These are phyloP conservation scores for Rhynchospora pubera DNA, from an alignment of 176 grass and related monocot genomes.

Conservation along the genomic window DNA sequence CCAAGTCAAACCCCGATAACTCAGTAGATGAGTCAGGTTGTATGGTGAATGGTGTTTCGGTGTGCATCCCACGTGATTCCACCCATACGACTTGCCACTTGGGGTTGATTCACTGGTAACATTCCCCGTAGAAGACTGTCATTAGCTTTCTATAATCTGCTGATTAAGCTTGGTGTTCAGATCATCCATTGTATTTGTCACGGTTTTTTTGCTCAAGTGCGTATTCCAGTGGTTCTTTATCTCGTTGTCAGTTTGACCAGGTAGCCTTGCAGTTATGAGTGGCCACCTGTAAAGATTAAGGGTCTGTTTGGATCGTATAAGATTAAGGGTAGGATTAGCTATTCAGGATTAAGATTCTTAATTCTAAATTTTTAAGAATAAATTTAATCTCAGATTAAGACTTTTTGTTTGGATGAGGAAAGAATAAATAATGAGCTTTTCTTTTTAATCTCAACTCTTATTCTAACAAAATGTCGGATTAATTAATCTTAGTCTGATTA, in stretches of 20 bases:
- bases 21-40: neutral
- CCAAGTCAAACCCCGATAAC: conserved; percentile 3
- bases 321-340: too few relatives aligned
- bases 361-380: too few relatives aligned
- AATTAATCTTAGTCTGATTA: too few relatives aligned
- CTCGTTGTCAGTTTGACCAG: conserved; percentile 40
- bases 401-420: too few relatives aligned
- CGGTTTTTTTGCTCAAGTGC: too few relatives aligned
- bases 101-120: neutral
- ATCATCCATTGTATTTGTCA: conserved; percentile 35
- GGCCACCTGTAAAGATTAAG: conserved; percentile 25
- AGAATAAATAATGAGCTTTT: too few relatives aligned
- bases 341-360: too few relatives aligned
- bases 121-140: neutral
- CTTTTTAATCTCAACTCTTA: too few relatives aligned
- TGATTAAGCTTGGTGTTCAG: conserved; percentile 28
- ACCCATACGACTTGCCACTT: neutral
- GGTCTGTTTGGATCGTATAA: too few relatives aligned
- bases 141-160: neutral
- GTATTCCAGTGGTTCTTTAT: too few relatives aligned
- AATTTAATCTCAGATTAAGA: too few relatives aligned
- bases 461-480: too few relatives aligned
- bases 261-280: conserved; percentile 29
- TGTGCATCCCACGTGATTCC: neutral
- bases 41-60: neutral